These are phyloP conservation scores for Eimeria nieschulzi DNA, from an alignment of 169 alveolate species.

Conservation along the genomic window DNA sequence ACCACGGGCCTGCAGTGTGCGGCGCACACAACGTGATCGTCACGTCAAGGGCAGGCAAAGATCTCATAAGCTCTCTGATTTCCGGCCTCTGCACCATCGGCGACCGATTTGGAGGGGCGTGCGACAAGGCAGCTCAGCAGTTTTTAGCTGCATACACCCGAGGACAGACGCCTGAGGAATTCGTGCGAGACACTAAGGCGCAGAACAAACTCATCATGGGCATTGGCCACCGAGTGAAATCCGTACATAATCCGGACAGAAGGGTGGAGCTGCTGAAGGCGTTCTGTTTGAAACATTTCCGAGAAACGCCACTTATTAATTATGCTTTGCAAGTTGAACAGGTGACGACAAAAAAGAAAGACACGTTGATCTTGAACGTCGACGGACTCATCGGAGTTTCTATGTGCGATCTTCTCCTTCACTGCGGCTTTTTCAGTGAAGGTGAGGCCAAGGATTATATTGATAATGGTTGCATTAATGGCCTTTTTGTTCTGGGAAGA, in stretches of 20 bases:
- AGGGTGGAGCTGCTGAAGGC: conserved; percentile 78
- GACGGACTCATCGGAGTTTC: conserved; percentile 80
- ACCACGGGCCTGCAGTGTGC: conserved; percentile 81
- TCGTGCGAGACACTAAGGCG: conserved; percentile 70
- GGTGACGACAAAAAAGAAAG: conserved; percentile 79
- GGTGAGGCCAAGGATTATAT: conserved; percentile 77
- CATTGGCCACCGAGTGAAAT: conserved; percentile 80
- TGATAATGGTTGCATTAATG: conserved; percentile 78
- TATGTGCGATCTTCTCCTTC: conserved; percentile 79
- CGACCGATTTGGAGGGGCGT: conserved; percentile 80
- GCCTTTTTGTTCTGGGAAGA: conserved; percentile 79
- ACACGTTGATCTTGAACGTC: conserved; percentile 80
- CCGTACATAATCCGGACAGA: conserved; percentile 79
- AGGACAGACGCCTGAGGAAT: conserved; percentile 59
- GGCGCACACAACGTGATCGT: conserved; percentile 82
- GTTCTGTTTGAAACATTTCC: conserved; percentile 73
- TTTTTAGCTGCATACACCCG: conserved; percentile 11
- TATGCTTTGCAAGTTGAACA: conserved; percentile 62
- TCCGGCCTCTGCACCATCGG: conserved; percentile 80
- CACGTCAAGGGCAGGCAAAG: conserved; percentile 79
- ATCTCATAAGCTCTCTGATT: conserved; percentile 74
- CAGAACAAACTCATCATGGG: conserved; percentile 81
- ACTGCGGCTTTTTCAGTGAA: conserved; percentile 58
- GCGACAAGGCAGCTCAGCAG: conserved; percentile 79
- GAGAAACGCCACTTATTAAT: conserved; percentile 67